Evolutionary conservation across 2,329 filamentous ascomycete genomes (phyloP), one percentile per base, ranked within the genome.

Genomic region (Volutella citrinella): DNA sequence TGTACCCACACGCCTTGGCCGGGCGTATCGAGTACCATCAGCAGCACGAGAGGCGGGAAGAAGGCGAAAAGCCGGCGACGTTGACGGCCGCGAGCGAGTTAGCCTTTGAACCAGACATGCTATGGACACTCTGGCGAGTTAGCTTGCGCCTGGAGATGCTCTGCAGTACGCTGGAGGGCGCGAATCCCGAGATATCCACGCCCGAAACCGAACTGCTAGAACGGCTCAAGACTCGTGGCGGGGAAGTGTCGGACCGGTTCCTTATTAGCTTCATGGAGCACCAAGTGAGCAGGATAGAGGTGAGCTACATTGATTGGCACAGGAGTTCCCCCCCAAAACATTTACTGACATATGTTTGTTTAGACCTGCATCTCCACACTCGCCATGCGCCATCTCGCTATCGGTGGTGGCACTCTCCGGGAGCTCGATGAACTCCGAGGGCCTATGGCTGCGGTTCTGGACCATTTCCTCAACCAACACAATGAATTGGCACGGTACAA

Each of bases 251-350:
- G 18, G 93, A 97, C 69, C 74, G 79, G 33, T 91, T 95, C 62
- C 68, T 97, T 62, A 66, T 95, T 36, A 89, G 87, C 54, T 88
- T 98, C 54, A 76, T 97, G 60, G 90, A 95, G 59, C 90, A 97
- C 58, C 89, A 96, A 72, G 85, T 98, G 49, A 90, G 86, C 59
- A 80, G 93, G 54, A 94, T 98, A 59, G 93, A 98, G 80, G 89
- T 94, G 70, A 64, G 82, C 32, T 12, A 22, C n/a, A n/a, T n/a
- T n/a, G n/a, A n/a, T n/a, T n/a, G n/a, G n/a, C n/a, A n/a, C n/a
- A n/a, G n/a, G n/a, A n/a, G n/a, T n/a, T n/a, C n/a, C 37, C 21
- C 11, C 6, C 13, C 15, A 15, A 10, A 12, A 7, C n/a, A n/a
- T 8, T 9, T 21, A 4, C 12, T 14, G 14, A 5, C 10, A 14